Evolutionary conservation across 306 rosid species (phyloP).

Genomic region (Oemleria cerasiformis): DNA sequence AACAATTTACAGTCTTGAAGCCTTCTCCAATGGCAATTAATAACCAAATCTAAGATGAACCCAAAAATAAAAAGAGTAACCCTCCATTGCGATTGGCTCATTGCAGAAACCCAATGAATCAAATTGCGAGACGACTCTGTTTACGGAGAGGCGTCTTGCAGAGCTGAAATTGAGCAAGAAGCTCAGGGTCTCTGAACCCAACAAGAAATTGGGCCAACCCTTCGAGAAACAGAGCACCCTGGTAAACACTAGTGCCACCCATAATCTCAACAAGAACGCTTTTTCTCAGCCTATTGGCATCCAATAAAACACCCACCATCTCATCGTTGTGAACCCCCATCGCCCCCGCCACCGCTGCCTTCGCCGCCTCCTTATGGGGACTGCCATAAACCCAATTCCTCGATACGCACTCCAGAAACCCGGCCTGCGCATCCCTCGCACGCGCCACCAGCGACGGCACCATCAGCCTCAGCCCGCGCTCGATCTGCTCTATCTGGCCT

Average conservation of each 20-base stretch:
- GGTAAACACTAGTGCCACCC: constrained; percentile 44
- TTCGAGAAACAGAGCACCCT: constrained; percentile 63
- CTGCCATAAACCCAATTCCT: too few relatives aligned
- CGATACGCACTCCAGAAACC: too few relatives aligned
- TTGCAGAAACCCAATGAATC: neutral
- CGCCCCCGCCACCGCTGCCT: constrained; percentile 33
- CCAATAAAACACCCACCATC: constrained; percentile 49
- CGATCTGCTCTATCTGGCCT: constrained; percentile 48
- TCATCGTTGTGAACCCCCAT: constrained; percentile 51
- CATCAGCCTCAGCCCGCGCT: constrained; percentile 52
- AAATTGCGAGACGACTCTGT: constrained; percentile 7
- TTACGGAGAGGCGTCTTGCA: constrained; percentile 24
- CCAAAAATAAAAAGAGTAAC: neutral
- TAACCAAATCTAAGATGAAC: neutral
- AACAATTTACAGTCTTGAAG: neutral
- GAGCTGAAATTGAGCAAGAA: constrained; percentile 34
- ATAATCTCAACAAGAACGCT: constrained; percentile 60
- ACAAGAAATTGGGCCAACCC: constrained; percentile 60
- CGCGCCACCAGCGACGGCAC: constrained; percentile 49
- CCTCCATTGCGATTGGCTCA: neutral
- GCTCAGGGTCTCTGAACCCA: constrained; percentile 46
- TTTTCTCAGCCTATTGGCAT: constrained; percentile 59
- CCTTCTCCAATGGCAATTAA: too few relatives aligned
- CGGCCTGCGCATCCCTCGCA: constrained; percentile 39
- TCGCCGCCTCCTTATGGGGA: too few relatives aligned